Base-by-base conservation (phyloP, 2,329 filamentous ascomycete genomes). In the Diplodia corticola region DNA sequence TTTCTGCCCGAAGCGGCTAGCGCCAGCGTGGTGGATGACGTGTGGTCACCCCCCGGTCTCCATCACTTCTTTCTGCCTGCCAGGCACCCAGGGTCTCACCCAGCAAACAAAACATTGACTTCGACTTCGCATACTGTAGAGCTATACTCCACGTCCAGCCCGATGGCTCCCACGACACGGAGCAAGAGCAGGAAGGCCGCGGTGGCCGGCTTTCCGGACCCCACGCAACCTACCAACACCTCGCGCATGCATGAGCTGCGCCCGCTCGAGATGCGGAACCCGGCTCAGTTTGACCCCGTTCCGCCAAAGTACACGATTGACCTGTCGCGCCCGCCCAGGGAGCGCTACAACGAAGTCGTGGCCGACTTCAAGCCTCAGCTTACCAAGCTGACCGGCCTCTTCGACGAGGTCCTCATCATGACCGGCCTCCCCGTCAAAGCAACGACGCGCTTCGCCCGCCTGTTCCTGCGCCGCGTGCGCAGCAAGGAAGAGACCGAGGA, bases 401-500 rank as follows among this genome's bases (percentile, higher is more conserved):
- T 88, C 70, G 78, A 87, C 57, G 78, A 84, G 6, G 69, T 87
- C 0, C 70, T 88, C 1, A 55, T 71, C 5, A 69, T 74, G 3
- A 35, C 65, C 10, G 44, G 55, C 15, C n/a, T 71, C 2, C 68
- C 70, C 2, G 66, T 67, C 22, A 57, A 44, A 4, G 10, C 66
- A 3, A 59, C 71, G 0, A 70, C 70, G 69, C 74, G 71, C 2
- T 35, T 85, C 1, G 81, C 85, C 0, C 77, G 77, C 0, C n/a
- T 83, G 0, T 72, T 83, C 12, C 72, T 90, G 12, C 80, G 82
- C 4, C 77, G 81, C 1, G 75, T 90, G 0, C 78, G 85, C 71
- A 81, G 79, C 20, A 64, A 74, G 0, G 86, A 89, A 70, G 86
- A 90, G 73, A 88, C 83, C 0, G 80, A 83, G 51, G 88, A 90